Percentiles rank a stretch among this genome's conserved stretches.
Evolutionary conservation across 2,329 filamentous ascomycete genomes (phyloP).

Genomic region (Cytospora paraplurivora): DNA sequence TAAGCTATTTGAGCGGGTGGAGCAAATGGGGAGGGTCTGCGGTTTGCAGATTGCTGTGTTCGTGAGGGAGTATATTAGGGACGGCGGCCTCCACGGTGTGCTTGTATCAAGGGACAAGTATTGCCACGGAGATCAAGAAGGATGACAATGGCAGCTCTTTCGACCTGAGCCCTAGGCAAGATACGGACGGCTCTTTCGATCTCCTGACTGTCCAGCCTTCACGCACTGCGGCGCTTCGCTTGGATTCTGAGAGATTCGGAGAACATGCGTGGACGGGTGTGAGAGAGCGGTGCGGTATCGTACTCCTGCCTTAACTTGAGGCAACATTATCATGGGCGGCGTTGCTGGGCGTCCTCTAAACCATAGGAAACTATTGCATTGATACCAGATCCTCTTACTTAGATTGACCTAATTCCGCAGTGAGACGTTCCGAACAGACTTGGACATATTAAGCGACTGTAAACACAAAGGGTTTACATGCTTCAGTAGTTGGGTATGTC

Average conservation of each 20-base stretch:
- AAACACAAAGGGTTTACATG: neutral
- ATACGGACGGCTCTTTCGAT: too few relatives aligned
- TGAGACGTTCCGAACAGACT: neutral
- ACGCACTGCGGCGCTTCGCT: neutral
- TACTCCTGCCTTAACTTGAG: neutral
- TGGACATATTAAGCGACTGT: neutral
- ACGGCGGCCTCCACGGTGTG: neutral
- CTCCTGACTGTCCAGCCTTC: too few relatives aligned
- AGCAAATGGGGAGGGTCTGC: neutral
- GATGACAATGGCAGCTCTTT: neutral
- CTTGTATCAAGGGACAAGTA: neutral
- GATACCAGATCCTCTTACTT: neutral
- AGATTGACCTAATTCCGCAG: neutral
- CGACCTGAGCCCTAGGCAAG: neutral
- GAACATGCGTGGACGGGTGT: neutral
- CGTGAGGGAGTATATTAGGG: too few relatives aligned
- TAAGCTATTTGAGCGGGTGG: constrained; percentile 36
- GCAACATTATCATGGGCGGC: neutral
- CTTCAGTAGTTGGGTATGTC: too few relatives aligned
- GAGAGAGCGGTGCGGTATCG: neutral
- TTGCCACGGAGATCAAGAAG: neutral
- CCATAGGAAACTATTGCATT: neutral
- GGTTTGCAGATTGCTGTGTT: neutral
- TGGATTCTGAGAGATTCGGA: neutral
- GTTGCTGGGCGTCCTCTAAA: neutral